phyloP scores from a whole-genome alignment of 2,329 filamentous ascomycete genomes.

The Fusarium tanahbumbuense region DNA sequence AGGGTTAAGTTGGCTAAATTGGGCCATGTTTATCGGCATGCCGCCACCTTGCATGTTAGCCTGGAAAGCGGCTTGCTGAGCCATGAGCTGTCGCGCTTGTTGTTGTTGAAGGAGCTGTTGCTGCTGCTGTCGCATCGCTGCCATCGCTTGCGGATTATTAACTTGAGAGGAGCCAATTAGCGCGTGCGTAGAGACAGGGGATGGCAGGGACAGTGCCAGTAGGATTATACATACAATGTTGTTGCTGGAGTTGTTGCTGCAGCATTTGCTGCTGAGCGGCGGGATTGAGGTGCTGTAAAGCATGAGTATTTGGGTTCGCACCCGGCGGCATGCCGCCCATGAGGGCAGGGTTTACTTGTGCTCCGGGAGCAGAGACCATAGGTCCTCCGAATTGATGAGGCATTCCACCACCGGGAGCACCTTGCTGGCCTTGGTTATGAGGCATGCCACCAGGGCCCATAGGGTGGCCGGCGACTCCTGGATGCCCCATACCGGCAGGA shows the following conservation, averaged over 20 bases:
- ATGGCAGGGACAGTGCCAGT: constrained; percentile 6
- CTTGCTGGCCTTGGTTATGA: constrained; percentile 77
- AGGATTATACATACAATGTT: constrained; percentile 49
- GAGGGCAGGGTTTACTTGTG: constrained; percentile 79
- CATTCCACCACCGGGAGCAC: constrained; percentile 72
- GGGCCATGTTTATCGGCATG: constrained; percentile 65
- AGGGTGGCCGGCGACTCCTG: constrained; percentile 74
- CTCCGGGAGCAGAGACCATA: constrained; percentile 78
- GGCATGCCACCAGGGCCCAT: constrained; percentile 69
- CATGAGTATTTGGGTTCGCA: constrained; percentile 73
- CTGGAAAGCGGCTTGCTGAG: constrained; percentile 64
- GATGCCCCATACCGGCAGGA: constrained; percentile 77
- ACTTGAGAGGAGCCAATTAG: constrained; percentile 44
- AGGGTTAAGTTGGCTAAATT: constrained; percentile 62
- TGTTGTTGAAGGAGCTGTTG: constrained; percentile 69
- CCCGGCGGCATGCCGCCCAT: constrained; percentile 82
- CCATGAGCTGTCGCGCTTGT: constrained; percentile 65
- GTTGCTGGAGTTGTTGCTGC: constrained; percentile 61
- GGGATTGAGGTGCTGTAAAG: constrained; percentile 77
- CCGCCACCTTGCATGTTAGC: constrained; percentile 63
- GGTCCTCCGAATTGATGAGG: constrained; percentile 74
- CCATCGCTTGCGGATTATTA: constrained; percentile 54
- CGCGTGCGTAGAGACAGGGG: constrained; percentile 22
- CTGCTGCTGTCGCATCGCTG: constrained; percentile 65
- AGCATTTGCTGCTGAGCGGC: constrained; percentile 69